These are phyloP conservation scores for Scytalidium sp. DNA, from an alignment of 2,329 filamentous ascomycete genomes.

Conservation along the genomic window DNA sequence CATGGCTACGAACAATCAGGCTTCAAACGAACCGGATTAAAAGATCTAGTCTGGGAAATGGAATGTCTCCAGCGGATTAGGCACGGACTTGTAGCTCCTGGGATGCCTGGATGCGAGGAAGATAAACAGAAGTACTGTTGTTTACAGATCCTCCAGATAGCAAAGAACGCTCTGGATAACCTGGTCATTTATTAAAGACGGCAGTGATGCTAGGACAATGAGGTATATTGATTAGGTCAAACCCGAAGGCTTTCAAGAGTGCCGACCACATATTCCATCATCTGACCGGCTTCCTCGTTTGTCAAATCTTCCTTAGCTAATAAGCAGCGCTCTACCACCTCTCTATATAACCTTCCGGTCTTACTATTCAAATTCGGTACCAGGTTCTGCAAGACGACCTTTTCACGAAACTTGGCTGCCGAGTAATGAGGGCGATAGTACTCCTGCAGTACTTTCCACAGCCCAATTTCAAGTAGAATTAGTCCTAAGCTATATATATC, in stretches of 20 bases:
- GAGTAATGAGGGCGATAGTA: conserved; percentile 41
- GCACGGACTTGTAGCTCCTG: conserved; percentile 48
- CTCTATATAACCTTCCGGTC: conserved; percentile 35
- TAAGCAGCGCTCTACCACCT: conserved; percentile 41
- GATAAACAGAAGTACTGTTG: conserved; percentile 29
- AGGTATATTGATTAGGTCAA: conserved; percentile 10
- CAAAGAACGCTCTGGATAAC: conserved; percentile 49
- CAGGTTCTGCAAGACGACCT: conserved; percentile 36
- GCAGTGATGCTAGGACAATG: neutral
- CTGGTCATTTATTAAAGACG: conserved; percentile 48
- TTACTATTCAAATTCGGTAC: conserved; percentile 40
- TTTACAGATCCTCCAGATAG: conserved; percentile 50
- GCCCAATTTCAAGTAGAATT: conserved; percentile 45
- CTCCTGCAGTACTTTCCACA: conserved; percentile 40
- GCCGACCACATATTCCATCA: conserved; percentile 41
- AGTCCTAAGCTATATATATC: conserved; percentile 44
- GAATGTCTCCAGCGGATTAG: conserved; percentile 47
- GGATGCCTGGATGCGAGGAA: conserved; percentile 20
- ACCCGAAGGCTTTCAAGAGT: conserved; percentile 36
- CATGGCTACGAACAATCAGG: conserved; percentile 42
- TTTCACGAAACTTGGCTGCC: conserved; percentile 39
- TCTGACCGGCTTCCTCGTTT: conserved; percentile 32
- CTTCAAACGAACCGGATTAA: conserved; percentile 45
- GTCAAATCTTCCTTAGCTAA: conserved; percentile 34
- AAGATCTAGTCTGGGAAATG: conserved; percentile 51